phyloP scores from a whole-genome alignment of 2,329 filamentous ascomycete species.

The Raffaelea deltoideospora region DNA sequence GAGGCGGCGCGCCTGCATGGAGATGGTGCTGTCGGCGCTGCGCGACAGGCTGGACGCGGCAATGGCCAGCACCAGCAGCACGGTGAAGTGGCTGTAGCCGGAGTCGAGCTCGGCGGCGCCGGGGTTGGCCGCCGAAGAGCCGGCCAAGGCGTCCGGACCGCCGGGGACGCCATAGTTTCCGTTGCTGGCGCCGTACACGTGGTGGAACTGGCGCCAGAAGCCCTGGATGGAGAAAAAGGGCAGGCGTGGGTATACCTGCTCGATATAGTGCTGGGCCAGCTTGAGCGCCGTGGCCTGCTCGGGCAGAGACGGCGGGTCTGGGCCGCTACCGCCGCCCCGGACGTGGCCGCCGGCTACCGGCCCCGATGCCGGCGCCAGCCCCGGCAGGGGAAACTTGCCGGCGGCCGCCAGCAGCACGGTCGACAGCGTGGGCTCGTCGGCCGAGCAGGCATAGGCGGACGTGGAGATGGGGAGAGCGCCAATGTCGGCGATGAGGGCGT shows the following conservation, averaged over 20 bases:
- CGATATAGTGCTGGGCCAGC: conserved; percentile 12
- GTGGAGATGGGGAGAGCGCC: conserved; percentile 11
- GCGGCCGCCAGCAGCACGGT: conserved; percentile 11
- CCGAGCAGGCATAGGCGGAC: conserved; percentile 4
- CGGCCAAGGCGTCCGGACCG: background rate
- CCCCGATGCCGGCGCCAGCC: too few species aligned
- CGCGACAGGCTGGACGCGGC: conserved; percentile 12
- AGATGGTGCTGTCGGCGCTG: conserved; percentile 12
- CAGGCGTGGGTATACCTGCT: conserved; percentile 12
- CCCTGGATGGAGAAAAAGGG: conserved; percentile 14
- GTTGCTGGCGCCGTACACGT: conserved; percentile 6
- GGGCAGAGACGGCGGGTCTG: conserved; percentile 4
- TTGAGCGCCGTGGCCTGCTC: conserved; percentile 8
- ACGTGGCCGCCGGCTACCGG: background rate
- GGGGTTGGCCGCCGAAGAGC: background rate
- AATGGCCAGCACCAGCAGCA: conserved; percentile 12
- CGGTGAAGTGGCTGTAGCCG: conserved; percentile 12
- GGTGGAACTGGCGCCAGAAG: conserved; percentile 13
- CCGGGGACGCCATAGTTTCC: background rate
- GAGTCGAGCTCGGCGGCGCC: conserved; percentile 1
- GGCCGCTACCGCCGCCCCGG: too few species aligned
- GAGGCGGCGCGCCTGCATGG: conserved; percentile 10
- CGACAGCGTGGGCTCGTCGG: conserved; percentile 8
- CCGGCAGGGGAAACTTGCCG: conserved; percentile 4
- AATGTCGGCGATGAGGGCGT: conserved; percentile 12